These are phyloP conservation scores for Pulveroboletus frians DNA, from an alignment of 768 basidiomycete genomes.

Conservation along the genomic window DNA sequence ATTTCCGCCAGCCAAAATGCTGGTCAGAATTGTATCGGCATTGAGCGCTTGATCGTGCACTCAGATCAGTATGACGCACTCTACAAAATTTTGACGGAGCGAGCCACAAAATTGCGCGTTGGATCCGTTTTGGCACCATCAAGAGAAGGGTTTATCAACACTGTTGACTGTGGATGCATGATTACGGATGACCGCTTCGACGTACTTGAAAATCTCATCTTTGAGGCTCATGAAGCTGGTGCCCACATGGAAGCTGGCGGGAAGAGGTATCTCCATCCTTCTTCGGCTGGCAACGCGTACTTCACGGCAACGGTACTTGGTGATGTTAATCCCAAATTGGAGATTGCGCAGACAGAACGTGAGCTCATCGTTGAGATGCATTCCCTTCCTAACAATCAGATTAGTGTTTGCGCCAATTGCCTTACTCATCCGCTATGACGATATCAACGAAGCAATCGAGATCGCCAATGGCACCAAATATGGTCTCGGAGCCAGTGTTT, in stretches of 20 bases:
- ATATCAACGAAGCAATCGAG: conserved; percentile 76
- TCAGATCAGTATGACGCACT: conserved; percentile 71
- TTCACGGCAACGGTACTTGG: conserved; percentile 87
- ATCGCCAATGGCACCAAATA: conserved; percentile 87
- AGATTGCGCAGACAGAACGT: conserved; percentile 79
- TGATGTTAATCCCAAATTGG: conserved; percentile 64
- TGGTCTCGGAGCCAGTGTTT: conserved; percentile 92
- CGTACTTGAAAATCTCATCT: conserved; percentile 62
- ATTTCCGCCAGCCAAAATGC: conserved; percentile 65
- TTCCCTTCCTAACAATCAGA: conserved; percentile 10
- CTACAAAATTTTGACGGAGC: conserved; percentile 56
- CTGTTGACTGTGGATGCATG: conserved; percentile 86
- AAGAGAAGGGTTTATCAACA: conserved; percentile 63
- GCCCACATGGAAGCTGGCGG: conserved; percentile 65
- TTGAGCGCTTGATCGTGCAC: conserved; percentile 90
- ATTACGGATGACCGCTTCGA: conserved; percentile 70
- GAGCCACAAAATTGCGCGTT: conserved; percentile 63
- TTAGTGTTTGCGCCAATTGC: conserved; percentile 93
- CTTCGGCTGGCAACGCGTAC: conserved; percentile 69
- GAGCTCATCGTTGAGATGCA: conserved; percentile 6
- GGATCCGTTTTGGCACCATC: conserved; percentile 68
- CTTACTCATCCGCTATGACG: conserved; percentile 78
- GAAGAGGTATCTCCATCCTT: conserved; percentile 55
- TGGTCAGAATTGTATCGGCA: conserved; percentile 97
- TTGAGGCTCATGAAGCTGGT: conserved; percentile 63